These are phyloP conservation scores for Mortierella sp. DNA, from an alignment of 371 early-diverging fungal genomes.

Conservation along the genomic window DNA sequence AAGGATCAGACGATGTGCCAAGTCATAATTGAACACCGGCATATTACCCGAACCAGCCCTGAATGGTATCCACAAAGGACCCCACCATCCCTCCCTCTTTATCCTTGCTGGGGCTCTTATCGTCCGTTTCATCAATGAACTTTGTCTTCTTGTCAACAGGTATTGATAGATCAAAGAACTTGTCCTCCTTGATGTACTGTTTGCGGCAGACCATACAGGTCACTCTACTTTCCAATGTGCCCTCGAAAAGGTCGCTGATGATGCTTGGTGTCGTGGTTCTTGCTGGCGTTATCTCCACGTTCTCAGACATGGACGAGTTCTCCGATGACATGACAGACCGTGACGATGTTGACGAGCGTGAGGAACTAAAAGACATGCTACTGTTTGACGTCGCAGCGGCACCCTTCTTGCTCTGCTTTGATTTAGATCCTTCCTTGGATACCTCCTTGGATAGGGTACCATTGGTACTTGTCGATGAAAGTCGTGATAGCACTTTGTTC, in stretches of 20 bases:
- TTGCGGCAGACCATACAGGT: constrained; percentile 59
- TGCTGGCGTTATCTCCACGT: constrained; percentile 45
- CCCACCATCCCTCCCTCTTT: constrained; percentile 32
- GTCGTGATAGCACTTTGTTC: background rate
- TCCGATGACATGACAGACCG: constrained; percentile 34
- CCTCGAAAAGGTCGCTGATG: constrained; percentile 63
- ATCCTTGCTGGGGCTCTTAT: constrained; percentile 14
- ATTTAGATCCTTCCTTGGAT: background rate
- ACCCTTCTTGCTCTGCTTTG: too few species aligned
- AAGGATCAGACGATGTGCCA: too few species aligned
- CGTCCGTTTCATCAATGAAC: constrained; percentile 30
- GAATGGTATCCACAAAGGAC: constrained; percentile 45
- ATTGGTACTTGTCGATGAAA: background rate
- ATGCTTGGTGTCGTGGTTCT: constrained; percentile 51
- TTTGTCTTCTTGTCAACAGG: constrained; percentile 58
- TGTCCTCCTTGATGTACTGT: constrained; percentile 57
- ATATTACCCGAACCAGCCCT: constrained; percentile 48
- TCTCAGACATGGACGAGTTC: constrained; percentile 47
- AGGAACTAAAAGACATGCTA: constrained; percentile 44
- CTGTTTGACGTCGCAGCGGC: constrained; percentile 7
- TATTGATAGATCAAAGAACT: constrained; percentile 60
- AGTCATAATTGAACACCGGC: too few species aligned
- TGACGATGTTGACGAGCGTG: constrained; percentile 35
- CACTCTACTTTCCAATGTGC: constrained; percentile 55
- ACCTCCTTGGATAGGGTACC: background rate